Base-by-base conservation (phyloP, 1,139 yeast species). In the Magnusiomyces ingens region DNA sequence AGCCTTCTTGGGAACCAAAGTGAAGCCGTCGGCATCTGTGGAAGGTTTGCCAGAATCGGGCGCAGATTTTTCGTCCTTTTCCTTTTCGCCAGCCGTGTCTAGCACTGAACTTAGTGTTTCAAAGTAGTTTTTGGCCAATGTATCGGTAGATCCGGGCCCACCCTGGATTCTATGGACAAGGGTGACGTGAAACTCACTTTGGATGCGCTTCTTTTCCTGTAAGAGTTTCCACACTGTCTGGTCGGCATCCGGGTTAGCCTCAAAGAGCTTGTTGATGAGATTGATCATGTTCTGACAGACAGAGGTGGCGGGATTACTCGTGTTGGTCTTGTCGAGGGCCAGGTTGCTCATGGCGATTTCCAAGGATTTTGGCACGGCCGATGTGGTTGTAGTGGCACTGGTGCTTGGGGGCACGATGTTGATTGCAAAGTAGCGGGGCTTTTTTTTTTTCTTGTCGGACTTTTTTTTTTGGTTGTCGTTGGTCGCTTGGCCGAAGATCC, bases 181-280 rank as follows among this genome's bases (percentile, higher is more conserved):
- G 0, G 99, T 93, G 1, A 91, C 80, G 65, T 93, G 99, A 62
- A 89, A 85, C 42, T 74, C 76, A 0, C 64, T 53, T 61, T 84
- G 90, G 0, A 84, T 67, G 41, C 82, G 70, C 2, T 69, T 61
- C 0, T 56, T 59, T 0, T 63, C 51, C 45, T 73, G 66, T 37
- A 85, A 50, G 58, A 62, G 19, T 1, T 57, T 37, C 64, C 67
- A 69, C 45, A 64, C 58, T 1, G 58, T 35, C 21, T 54, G 38
- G 43, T 59, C 63, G 3, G 57, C 56, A 1, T 55, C 56, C 0
- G 62, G 55, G 35, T 59, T 58, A 2, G 42, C 47, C 1, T 55
- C 56, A 32, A 61, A 63, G 38, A 60, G 55, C 37, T 52, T 36
- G 37, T 59, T 60, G 15, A 63, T 51, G 29, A 66, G 50, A 18